These are phyloP conservation scores for Xylariaceae sp. DNA, from an alignment of 2,329 filamentous ascomycete genomes.

Conservation along the genomic window DNA sequence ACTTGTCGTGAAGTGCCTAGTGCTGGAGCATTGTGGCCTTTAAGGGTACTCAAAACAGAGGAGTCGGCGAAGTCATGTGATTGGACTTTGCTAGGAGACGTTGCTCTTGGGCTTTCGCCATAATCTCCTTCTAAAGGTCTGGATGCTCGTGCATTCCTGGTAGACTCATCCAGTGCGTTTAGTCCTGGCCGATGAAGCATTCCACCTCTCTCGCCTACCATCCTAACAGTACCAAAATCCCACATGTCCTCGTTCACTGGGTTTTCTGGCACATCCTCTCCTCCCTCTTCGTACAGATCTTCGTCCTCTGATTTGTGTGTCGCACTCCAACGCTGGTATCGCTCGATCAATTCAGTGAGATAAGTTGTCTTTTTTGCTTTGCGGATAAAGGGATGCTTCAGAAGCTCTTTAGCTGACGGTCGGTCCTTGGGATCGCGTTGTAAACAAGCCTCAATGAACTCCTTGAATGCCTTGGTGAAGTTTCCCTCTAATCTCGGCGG, in stretches of 20 bases:
- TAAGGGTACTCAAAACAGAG: constrained; percentile 62
- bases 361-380: constrained; percentile 96
- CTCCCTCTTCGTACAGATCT: constrained; percentile 67
- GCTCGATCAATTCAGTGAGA: constrained; percentile 92
- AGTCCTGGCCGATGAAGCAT: constrained; percentile 63
- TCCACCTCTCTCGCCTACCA: constrained; percentile 72
- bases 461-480: constrained; percentile 83
- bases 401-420: constrained; percentile 83
- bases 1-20: constrained; percentile 60
- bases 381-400: constrained; percentile 89
- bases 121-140: constrained; percentile 61
- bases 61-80: constrained; percentile 51
- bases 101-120: constrained; percentile 58
- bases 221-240: constrained; percentile 96
- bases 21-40: constrained; percentile 51
- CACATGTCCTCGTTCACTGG: constrained; percentile 83
- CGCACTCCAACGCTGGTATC: constrained; percentile 85
- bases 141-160: constrained; percentile 75
- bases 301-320: constrained; percentile 76
- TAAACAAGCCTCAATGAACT: constrained; percentile 83
- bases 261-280: constrained; percentile 62
- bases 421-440: constrained; percentile 89
- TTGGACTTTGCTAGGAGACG: constrained; percentile 59
- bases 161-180: constrained; percentile 79
- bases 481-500: constrained; percentile 82